These are phyloP conservation scores for Clarireedia hainanense DNA, from an alignment of 2,329 filamentous ascomycete species.

Conservation along the genomic window DNA sequence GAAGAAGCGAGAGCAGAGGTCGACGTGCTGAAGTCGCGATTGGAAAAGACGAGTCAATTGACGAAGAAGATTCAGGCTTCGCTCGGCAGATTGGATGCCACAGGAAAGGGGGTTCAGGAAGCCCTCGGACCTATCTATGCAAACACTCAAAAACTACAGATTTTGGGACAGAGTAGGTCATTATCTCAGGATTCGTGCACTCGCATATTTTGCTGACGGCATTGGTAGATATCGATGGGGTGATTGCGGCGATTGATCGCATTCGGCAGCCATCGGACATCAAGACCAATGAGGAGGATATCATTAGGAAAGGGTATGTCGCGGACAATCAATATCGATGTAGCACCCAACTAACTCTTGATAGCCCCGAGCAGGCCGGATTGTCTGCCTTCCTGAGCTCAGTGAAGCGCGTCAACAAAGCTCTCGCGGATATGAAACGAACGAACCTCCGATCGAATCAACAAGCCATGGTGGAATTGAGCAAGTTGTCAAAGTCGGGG, in stretches of 20 bases:
- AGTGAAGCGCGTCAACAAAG: conserved; percentile 79
- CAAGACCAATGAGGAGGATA: conserved; percentile 83
- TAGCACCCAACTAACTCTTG: conserved; percentile 13
- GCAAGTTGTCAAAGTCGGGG: conserved; percentile 67
- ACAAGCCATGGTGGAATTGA: conserved; percentile 74
- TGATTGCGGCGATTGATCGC: conserved; percentile 80
- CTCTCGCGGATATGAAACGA: conserved; percentile 74
- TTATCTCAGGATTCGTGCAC: neutral
- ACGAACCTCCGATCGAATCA: conserved; percentile 93
- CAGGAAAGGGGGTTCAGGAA: conserved; percentile 83
- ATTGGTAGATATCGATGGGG: conserved; percentile 67
- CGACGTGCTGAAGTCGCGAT: conserved; percentile 61
- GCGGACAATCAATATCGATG: neutral
- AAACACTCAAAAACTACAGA: conserved; percentile 83
- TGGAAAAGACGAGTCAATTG: conserved; percentile 87
- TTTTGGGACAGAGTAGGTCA: conserved; percentile 67
- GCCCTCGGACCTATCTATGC: conserved; percentile 88
- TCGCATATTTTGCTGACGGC: conserved; percentile 12
- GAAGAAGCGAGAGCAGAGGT: conserved; percentile 64
- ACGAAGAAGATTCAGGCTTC: conserved; percentile 95
- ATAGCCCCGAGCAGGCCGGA: conserved; percentile 69
- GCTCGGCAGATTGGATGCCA: conserved; percentile 73
- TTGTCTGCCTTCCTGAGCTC: conserved; percentile 81
- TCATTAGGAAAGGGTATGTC: conserved; percentile 65
- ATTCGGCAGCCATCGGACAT: conserved; percentile 87